These are phyloP conservation scores for Fagopyrum homotropicum DNA, from an alignment of 148 eudicot species.

Conservation along the genomic window DNA sequence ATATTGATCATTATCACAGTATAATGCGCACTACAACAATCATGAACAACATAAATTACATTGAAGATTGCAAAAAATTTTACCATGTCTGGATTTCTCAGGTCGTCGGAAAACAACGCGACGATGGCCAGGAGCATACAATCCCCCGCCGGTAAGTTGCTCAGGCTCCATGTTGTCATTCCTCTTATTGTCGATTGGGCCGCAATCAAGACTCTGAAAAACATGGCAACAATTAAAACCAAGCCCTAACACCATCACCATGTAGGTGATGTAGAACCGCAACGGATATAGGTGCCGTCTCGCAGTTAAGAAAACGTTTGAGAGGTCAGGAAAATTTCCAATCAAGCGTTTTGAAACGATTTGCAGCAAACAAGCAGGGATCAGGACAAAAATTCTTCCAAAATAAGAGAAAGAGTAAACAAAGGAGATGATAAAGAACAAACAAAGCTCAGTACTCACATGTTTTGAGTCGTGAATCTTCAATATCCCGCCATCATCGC, in stretches of 20 bases:
- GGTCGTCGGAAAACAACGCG: constrained; percentile 57
- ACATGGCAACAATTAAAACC: background rate
- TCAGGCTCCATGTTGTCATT: constrained; percentile 55
- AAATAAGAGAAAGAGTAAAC: background rate
- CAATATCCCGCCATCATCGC: background rate
- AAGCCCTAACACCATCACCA: background rate
- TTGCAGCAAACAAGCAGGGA: background rate
- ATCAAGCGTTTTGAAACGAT: background rate
- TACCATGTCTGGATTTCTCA: constrained; percentile 81
- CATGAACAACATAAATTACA: background rate
- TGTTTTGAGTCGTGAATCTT: background rate
- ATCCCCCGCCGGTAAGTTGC: constrained; percentile 46
- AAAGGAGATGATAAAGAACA: background rate
- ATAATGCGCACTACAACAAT: too few species aligned
- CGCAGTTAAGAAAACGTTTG: background rate
- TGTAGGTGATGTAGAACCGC: background rate
- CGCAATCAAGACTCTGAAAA: constrained; percentile 21
- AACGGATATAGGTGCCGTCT: background rate
- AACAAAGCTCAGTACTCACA: background rate
- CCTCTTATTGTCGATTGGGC: constrained; percentile 34
- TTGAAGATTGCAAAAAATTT: background rate
- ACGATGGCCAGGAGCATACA: constrained; percentile 55
- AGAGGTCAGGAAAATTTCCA: background rate
- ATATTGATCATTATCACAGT: background rate
- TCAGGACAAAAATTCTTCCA: background rate